These are phyloP conservation scores for Phoma sp. DNA, from an alignment of 2,329 filamentous ascomycete species.

Conservation along the genomic window DNA sequence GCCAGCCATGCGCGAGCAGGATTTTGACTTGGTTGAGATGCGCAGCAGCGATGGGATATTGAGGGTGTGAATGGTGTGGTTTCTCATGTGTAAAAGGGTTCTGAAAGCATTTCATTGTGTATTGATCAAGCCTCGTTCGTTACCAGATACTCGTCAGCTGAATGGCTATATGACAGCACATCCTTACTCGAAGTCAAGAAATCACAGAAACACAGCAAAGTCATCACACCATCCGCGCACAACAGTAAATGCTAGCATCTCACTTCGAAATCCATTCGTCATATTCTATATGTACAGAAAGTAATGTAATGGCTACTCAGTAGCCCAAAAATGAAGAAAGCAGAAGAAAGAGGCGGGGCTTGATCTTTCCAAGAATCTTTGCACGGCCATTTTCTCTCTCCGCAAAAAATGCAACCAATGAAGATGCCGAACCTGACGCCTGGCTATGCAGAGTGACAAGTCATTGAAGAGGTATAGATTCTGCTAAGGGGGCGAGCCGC, in stretches of 20 bases:
- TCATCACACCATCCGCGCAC: not conserved
- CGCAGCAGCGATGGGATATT: no score
- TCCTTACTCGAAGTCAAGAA: no score
- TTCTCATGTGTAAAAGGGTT: no score
- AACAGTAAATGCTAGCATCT: not conserved
- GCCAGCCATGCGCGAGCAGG: no score
- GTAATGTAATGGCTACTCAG: slow-evolving; percentile 12
- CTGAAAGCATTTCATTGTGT: no score
- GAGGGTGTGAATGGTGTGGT: no score
- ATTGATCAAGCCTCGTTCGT: no score
- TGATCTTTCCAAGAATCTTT: slow-evolving; percentile 11
- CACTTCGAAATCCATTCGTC: slow-evolving; percentile 18
- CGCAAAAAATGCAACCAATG: slow-evolving; percentile 12
- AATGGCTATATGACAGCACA: no score
- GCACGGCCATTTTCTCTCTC: not conserved
- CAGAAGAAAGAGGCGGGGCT: slow-evolving; percentile 5
- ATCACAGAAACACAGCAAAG: not conserved
- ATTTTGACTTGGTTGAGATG: no score
- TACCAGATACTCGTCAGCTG: no score
- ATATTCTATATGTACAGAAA: slow-evolving; percentile 17
- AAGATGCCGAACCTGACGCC: slow-evolving; percentile 12
- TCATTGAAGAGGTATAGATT: not conserved
- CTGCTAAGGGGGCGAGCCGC: not conserved
- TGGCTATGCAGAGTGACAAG: slow-evolving; percentile 17
- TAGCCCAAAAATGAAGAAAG: slow-evolving; percentile 9